Conservation (phyloP, 1,284 basidiomycete species). For the Cutaneotrichosporon dermatis region DNA sequence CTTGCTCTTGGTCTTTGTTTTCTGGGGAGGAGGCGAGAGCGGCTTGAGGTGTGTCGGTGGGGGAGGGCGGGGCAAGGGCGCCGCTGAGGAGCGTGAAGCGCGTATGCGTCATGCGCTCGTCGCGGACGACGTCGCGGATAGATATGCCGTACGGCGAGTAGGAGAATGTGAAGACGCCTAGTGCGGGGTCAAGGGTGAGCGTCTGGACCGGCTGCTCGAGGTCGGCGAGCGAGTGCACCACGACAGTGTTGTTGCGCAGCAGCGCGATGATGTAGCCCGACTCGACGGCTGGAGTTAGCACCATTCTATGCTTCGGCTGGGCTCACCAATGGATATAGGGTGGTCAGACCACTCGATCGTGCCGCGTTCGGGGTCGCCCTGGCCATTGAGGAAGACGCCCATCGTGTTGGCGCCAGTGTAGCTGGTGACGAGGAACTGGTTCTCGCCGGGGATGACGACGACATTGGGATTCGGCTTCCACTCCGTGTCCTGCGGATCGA, state of each 20-base stretch:
- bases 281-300: conserved; percentile 62
- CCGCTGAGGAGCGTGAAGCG: conserved; percentile 32
- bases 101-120: conserved; percentile 32
- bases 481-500: conserved; percentile 39
- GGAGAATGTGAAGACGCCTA: conserved; percentile 32
- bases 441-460: conserved; percentile 61
- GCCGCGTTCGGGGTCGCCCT: conserved; percentile 81
- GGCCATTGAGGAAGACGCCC: conserved; percentile 75
- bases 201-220: conserved; percentile 66
- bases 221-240: conserved; percentile 72
- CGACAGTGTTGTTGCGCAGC: conserved; percentile 69
- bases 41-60: background rate
- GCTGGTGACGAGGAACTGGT: conserved; percentile 62
- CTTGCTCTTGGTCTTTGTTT: too few species aligned
- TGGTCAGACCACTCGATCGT: conserved; percentile 78
- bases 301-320: too few species aligned
- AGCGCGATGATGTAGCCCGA: conserved; percentile 73
- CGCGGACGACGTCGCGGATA: conserved; percentile 40
- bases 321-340: conserved; percentile 69
- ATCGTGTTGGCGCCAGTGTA: conserved; percentile 65
- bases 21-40: too few species aligned
- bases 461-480: conserved; percentile 62
- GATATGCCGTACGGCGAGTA: conserved; percentile 47
- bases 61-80: conserved; percentile 22
- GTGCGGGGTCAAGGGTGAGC: conserved; percentile 55